Percentiles rank a stretch among this genome's conserved stretches.
Conservation (phyloP, 2,329 filamentous ascomycete species). For the Alternaria burnsii region DNA sequence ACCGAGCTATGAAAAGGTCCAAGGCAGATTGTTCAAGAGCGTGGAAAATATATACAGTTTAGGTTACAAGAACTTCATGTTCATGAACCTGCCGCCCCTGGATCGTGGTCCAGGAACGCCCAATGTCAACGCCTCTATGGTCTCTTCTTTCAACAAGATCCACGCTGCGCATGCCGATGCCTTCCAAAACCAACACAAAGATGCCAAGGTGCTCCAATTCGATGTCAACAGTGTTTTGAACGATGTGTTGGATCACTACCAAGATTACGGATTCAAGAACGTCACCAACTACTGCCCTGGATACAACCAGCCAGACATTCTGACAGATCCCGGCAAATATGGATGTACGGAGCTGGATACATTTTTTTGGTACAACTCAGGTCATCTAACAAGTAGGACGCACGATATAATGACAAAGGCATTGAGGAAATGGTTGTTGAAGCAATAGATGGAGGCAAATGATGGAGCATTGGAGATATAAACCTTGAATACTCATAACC, state of each 20-base stretch:
- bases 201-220: conserved; percentile 54
- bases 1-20: conserved; percentile 56
- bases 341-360: conserved; percentile 55
- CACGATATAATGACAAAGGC: conserved; percentile 51
- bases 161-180: conserved; percentile 45
- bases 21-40: conserved; percentile 53
- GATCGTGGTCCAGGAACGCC: conserved; percentile 54
- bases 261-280: conserved; percentile 56
- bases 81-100: conserved; percentile 62
- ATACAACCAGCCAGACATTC: conserved; percentile 59
- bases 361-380: conserved; percentile 61
- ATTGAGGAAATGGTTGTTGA: conserved; percentile 30
- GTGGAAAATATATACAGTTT: conserved; percentile 53
- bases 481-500: no score
- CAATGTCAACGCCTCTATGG: conserved; percentile 57
- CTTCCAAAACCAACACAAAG: conserved; percentile 46
- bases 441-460: conserved; percentile 9
- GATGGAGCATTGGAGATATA: background rate
- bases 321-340: conserved; percentile 54
- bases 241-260: conserved; percentile 54
- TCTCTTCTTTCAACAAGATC: conserved; percentile 56
- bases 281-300: conserved; percentile 56
- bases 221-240: conserved; percentile 56
- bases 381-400: conserved; percentile 56
- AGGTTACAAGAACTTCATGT: conserved; percentile 58